Conservation (phyloP, 441 rosid species). For the Adansonia grandidieri region DNA sequence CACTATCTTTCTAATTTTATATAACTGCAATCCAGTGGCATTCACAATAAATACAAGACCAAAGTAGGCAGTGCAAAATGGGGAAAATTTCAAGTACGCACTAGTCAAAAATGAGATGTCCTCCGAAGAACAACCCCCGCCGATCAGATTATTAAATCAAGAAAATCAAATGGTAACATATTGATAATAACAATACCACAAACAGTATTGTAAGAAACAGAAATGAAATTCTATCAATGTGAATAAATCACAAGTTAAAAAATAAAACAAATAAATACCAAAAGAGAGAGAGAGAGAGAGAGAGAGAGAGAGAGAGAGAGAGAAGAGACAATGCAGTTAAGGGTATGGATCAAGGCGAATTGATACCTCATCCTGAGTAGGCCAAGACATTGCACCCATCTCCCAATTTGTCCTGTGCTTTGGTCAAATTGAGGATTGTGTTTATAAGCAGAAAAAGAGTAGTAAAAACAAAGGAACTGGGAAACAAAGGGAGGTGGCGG, state of each 20-base stretch:
- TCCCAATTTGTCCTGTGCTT: background rate
- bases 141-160: background rate
- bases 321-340: background rate
- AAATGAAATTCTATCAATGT: background rate
- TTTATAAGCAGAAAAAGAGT: background rate
- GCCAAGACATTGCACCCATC: constrained; percentile 25
- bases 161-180: background rate
- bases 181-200: background rate
- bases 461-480: background rate
- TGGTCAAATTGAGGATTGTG: background rate
- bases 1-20: constrained; percentile 47
- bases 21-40: constrained; percentile 46
- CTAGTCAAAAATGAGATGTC: background rate
- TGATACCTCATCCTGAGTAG: constrained; percentile 19
- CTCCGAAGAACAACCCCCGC: background rate
- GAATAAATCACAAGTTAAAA: constrained; percentile 1
- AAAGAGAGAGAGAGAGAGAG: background rate
- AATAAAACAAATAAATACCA: background rate
- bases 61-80: background rate
- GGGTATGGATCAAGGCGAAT: background rate
- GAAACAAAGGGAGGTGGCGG: too few relatives aligned
- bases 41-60: background rate
- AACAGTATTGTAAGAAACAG: background rate
- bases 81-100: background rate
- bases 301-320: background rate